Conservation (phyloP, 2,329 filamentous ascomycete species). For the Myriosclerotinia scirpicola region DNA sequence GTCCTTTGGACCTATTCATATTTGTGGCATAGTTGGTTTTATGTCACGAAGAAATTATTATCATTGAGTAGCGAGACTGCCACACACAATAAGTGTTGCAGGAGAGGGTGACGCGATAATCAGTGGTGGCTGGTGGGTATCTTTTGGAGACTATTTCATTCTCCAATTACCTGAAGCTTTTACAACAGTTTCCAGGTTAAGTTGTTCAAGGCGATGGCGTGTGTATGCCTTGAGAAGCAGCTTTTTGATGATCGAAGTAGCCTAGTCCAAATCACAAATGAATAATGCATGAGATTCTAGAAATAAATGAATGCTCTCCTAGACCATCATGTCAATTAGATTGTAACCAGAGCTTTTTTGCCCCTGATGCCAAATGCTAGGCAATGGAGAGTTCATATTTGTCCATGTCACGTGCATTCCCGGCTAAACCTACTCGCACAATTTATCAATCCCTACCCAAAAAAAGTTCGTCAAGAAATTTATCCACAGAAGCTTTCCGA, state of each 20-base stretch:
- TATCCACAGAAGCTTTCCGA: constrained; percentile 17
- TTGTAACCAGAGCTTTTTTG: neutral
- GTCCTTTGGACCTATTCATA: constrained; percentile 31
- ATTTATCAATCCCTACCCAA: neutral
- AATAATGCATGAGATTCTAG: constrained; percentile 40
- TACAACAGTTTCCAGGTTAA: constrained; percentile 23
- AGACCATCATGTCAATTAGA: neutral
- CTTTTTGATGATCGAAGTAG: constrained; percentile 36
- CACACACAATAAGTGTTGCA: constrained; percentile 28
- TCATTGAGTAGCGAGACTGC: constrained; percentile 31
- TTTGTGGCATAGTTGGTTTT: constrained; percentile 32
- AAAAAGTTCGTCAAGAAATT: constrained; percentile 22
- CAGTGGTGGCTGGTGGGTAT: constrained; percentile 32
- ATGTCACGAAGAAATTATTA: constrained; percentile 35
- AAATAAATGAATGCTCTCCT: neutral
- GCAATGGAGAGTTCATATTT: neutral
- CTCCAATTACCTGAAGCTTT: constrained; percentile 28
- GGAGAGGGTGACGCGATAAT: constrained; percentile 23
- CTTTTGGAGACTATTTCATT: constrained; percentile 27
- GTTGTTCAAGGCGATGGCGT: constrained; percentile 20
- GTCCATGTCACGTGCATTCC: neutral
- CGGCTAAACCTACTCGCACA: neutral
- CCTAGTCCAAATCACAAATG: constrained; percentile 37
- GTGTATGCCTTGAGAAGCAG: constrained; percentile 28
- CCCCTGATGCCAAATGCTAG: neutral